A percentile compares a stretch with the other conserved stretches of the same genome.
Conservation (phyloP, 1,284 basidiomycete species). For the Macrocybe sp. region DNA sequence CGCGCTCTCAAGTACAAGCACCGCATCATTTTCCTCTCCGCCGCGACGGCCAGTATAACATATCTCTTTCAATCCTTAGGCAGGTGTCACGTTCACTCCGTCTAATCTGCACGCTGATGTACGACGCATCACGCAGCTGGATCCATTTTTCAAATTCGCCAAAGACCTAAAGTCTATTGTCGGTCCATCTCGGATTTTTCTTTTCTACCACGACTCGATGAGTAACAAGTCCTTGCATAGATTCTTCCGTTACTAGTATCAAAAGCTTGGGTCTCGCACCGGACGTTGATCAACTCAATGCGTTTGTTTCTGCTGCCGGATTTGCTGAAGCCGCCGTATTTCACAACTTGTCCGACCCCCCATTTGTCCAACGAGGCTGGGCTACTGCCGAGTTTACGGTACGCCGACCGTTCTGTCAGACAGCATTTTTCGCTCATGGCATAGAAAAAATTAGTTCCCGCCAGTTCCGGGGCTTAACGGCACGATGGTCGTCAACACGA, state of each 20-base stretch:
- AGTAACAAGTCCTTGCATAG: conserved; percentile 21
- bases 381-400: conserved; percentile 46
- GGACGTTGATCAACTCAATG: conserved; percentile 37
- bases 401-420: conserved; percentile 6
- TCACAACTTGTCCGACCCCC: conserved; percentile 43
- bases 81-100: conserved; percentile 9
- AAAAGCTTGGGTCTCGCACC: conserved; percentile 38
- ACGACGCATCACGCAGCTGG: conserved; percentile 32
- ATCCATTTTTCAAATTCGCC: conserved; percentile 48
- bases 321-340: conserved; percentile 38
- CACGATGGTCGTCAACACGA: conserved; percentile 46
- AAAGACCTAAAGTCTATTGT: conserved; percentile 33
- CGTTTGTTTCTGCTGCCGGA: conserved; percentile 56
- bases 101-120: neutral
- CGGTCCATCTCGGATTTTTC: conserved; percentile 6
- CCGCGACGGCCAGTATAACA: conserved; percentile 35
- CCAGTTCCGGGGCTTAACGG: conserved; percentile 40
- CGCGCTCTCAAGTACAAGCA: conserved; percentile 42
- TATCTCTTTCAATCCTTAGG: conserved; percentile 48
- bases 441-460: conserved; percentile 29
- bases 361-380: conserved; percentile 46
- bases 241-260: conserved; percentile 31
- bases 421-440: neutral
- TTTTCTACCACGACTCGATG: neutral
- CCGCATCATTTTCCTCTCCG: conserved; percentile 44